phyloP scores from a whole-genome alignment of 1,139 yeast genomes.

The Candida frijolesensis region DNA sequence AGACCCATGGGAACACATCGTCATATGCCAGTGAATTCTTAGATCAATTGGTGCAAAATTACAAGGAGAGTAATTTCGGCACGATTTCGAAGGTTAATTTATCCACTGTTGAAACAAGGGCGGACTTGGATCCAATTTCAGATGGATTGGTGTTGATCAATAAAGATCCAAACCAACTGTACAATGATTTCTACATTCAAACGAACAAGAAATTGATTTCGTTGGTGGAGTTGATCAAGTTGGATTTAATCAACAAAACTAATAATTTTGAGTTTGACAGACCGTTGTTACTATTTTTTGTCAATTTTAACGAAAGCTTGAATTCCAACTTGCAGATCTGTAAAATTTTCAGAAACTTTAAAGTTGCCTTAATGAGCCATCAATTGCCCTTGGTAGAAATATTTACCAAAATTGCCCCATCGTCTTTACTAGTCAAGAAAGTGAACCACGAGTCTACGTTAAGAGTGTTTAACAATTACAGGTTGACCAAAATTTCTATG shows the following conservation, averaged over 20 bases:
- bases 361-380: conserved; percentile 38
- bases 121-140: conserved; percentile 34
- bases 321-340: conserved; percentile 52
- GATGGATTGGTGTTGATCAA: conserved; percentile 37
- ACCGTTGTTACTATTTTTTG: conserved; percentile 51
- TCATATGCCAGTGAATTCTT: conserved; percentile 38
- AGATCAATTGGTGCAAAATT: conserved; percentile 41
- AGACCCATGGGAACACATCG: conserved; percentile 21
- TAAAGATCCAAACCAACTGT: conserved; percentile 22
- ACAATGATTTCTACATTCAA: conserved; percentile 32
- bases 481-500: conserved; percentile 54
- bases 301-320: conserved; percentile 46
- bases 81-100: conserved; percentile 35
- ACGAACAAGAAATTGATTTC: conserved; percentile 30
- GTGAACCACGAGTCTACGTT: conserved; percentile 37
- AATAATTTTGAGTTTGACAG: conserved; percentile 45
- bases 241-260: conserved; percentile 45
- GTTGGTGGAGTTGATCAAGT: conserved; percentile 37
- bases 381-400: conserved; percentile 47
- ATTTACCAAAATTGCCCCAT: conserved; percentile 61
- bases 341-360: conserved; percentile 50
- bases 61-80: conserved; percentile 54
- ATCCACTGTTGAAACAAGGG: conserved; percentile 31
- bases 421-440: conserved; percentile 46
- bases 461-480: conserved; percentile 51